Evolutionary conservation across 1,284 basidiomycete genomes (phyloP).

Genomic region (Waitea zeae): DNA sequence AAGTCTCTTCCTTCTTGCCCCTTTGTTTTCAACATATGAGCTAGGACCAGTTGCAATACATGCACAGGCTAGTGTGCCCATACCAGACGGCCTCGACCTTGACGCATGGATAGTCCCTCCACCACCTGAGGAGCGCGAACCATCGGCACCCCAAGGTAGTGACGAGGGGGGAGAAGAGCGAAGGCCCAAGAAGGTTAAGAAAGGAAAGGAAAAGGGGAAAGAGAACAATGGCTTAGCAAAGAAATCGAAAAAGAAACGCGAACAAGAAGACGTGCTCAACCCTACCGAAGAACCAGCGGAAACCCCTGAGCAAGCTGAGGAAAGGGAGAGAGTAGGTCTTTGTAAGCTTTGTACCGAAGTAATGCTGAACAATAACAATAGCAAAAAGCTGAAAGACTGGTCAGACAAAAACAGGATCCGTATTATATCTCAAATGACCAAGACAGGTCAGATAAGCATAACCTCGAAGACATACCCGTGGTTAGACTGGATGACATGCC

Average conservation of each 20-base stretch:
- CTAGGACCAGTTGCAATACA: constrained; percentile 71
- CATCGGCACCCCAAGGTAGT: constrained; percentile 9
- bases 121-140: constrained; percentile 26
- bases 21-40: constrained; percentile 67
- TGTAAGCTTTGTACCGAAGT: not conserved
- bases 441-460: constrained; percentile 11
- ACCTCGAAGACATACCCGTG: constrained; percentile 65
- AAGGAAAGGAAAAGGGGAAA: constrained; percentile 30
- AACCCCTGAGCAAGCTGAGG: constrained; percentile 35
- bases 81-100: constrained; percentile 77
- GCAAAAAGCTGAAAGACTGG: constrained; percentile 59
- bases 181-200: constrained; percentile 18
- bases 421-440: constrained; percentile 69
- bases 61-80: constrained; percentile 67
- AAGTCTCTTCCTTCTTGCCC: constrained; percentile 75
- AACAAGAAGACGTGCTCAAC: constrained; percentile 16
- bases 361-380: constrained; percentile 14
- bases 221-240: constrained; percentile 13
- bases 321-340: constrained; percentile 36
- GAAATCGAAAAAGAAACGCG: constrained; percentile 22
- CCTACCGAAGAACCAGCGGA: constrained; percentile 24
- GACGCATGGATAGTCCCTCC: constrained; percentile 71
- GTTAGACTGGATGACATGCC: constrained; percentile 62
- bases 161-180: constrained; percentile 14
- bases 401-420: constrained; percentile 66